phyloP scores from a whole-genome alignment of 129 eudicot species.

The Flaveria brownii region DNA sequence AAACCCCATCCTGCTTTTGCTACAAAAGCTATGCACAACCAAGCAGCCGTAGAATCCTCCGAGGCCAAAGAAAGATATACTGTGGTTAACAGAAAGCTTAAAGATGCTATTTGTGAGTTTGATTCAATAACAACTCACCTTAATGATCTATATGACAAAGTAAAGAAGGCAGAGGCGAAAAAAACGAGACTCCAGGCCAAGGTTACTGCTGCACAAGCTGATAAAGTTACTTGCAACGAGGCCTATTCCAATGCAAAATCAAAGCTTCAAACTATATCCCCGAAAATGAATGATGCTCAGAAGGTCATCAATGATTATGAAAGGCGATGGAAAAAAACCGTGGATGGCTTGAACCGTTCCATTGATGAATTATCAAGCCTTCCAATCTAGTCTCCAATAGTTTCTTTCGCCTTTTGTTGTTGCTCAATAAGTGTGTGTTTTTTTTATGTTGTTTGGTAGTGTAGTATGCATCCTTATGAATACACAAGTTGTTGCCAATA shows the following conservation, averaged over 20 bases:
- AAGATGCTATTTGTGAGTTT: not conserved
- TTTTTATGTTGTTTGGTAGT: not conserved
- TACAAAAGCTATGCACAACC: not conserved
- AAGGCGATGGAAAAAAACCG: not conserved
- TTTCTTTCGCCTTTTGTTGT: not conserved
- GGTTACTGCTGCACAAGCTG: not conserved
- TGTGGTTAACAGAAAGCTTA: not conserved
- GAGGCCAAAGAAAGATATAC: not conserved
- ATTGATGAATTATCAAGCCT: slow-evolving; percentile 6
- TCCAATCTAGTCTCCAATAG: not conserved
- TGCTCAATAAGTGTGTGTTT: not conserved
- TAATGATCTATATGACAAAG: not conserved
- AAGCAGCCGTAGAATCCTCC: not conserved
- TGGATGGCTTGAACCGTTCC: not conserved
- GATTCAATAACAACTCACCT: not conserved
- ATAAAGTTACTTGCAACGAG: not conserved
- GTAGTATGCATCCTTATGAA: not conserved
- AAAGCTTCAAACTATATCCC: not conserved
- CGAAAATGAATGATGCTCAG: not conserved
- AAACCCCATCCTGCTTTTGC: not conserved
- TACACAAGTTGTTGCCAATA: too few species aligned
- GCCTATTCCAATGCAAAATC: not conserved
- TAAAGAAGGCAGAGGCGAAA: not conserved
- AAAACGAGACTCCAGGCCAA: not conserved
- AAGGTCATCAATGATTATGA: not conserved